Base-by-base conservation (phyloP, 1,284 basidiomycete genomes). In the Leucoagaricus sp. region DNA sequence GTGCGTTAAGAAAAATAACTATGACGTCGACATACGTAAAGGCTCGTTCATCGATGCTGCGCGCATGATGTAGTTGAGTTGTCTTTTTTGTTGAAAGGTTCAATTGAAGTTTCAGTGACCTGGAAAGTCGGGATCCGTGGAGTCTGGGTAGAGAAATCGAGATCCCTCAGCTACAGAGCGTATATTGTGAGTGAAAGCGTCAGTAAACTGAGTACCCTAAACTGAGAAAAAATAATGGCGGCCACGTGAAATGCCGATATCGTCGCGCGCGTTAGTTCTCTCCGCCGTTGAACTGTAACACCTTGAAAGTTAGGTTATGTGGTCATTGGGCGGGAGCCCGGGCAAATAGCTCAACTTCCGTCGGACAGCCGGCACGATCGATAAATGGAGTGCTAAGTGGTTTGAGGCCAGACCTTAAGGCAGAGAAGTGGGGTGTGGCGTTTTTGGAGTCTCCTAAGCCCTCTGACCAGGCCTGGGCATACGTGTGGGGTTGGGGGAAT, bases 21-120 rank as follows among this genome's bases (percentile, higher is more conserved):
- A n/a, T n/a, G n/a, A n/a, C n/a, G n/a, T n/a, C n/a, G n/a, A n/a
- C n/a, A n/a, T n/a, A n/a, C n/a, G n/a, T n/a, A n/a, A n/a, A n/a
- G n/a, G n/a, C n/a, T n/a, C n/a, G n/a, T n/a, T n/a, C n/a, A n/a
- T n/a, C n/a, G n/a, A n/a, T n/a, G n/a, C n/a, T n/a, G n/a, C n/a
- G n/a, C n/a, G n/a, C n/a, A n/a, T n/a, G n/a, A n/a, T n/a, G n/a
- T n/a, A n/a, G n/a, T n/a, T n/a, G n/a, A n/a, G n/a, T n/a, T n/a
- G n/a, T n/a, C n/a, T n/a, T n/a, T 15, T 38, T 38, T 10, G 17
- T 15, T 38, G 6, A 13, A n/a, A 38, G 8, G 15, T 38, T 13
- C 13, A 13, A 5, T 34, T 36, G 23, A 4, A 26, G 48, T 49
- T 49, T 49, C 48, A 49, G 48, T 38, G 48, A 49, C 48, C 48